Percentiles rank a stretch among this genome's conserved stretches.
These are phyloP conservation scores for Podila epigama DNA, from an alignment of 192 early-diverging fungal species.

Conservation along the genomic window DNA sequence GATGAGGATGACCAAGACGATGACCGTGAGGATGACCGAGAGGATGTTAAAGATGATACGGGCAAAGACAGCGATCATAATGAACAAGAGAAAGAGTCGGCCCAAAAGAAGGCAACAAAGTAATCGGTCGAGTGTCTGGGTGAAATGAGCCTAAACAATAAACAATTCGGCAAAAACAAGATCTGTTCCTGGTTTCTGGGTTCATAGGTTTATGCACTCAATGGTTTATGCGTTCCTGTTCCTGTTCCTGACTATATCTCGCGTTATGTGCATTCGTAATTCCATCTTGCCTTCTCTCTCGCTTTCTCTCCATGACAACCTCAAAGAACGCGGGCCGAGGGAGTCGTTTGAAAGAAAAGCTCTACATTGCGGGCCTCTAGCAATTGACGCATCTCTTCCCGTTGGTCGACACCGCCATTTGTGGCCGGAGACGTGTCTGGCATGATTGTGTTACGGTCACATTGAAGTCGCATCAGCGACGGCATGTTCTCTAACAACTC, in stretches of 20 bases:
- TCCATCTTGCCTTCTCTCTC: too few species aligned
- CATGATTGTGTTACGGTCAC: slow-evolving; percentile 39
- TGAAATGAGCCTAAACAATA: too few species aligned
- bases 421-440: neutral
- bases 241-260: too few species aligned
- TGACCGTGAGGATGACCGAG: slow-evolving; percentile 1
- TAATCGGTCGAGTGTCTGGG: too few species aligned
- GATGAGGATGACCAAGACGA: slow-evolving; percentile 5
- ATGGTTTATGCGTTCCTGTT: too few species aligned
- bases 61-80: too few species aligned
- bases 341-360: neutral
- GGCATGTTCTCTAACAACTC: slow-evolving; percentile 37
- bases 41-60: neutral
- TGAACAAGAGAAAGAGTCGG: too few species aligned
- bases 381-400: neutral
- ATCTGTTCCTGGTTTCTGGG: too few species aligned
- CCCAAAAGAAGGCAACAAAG: neutral
- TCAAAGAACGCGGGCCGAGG: neutral
- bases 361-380: neutral
- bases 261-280: too few species aligned
- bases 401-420: neutral
- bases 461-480: slow-evolving; percentile 3
- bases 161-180: too few species aligned
- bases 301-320: too few species aligned
- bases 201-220: too few species aligned